Evolutionary conservation across 23 red algal species (phyloP).

Genomic region (Gracilaria gracilis): DNA sequence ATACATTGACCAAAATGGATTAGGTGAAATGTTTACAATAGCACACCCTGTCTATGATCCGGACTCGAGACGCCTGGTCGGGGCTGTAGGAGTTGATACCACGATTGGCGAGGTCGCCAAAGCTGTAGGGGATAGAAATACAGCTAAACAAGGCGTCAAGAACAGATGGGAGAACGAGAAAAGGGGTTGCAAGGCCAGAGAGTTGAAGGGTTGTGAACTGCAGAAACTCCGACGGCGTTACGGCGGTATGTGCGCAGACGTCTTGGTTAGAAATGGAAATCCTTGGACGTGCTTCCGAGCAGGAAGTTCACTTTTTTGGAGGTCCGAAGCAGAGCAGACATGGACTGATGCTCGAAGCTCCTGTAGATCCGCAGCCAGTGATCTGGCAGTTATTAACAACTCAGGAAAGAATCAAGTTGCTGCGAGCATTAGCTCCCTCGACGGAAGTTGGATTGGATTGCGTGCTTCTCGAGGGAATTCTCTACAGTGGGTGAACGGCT

Average conservation of each 20-base stretch:
- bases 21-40: constrained; percentile 45
- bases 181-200: constrained; percentile 16
- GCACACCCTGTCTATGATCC: constrained; percentile 13
- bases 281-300: constrained; percentile 15
- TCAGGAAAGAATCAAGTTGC: constrained; percentile 6
- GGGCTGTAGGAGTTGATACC: constrained; percentile 30
- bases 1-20: constrained; percentile 12
- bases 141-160: background rate
- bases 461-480: background rate
- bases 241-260: constrained; percentile 30
- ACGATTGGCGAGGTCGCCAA: constrained; percentile 21
- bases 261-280: background rate
- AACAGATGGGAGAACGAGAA: constrained; percentile 2
- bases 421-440: constrained; percentile 5
- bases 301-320: constrained; percentile 4
- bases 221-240: constrained; percentile 27
- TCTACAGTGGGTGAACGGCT: constrained; percentile 4
- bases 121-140: constrained; percentile 11
- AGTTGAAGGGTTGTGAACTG: background rate
- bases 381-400: constrained; percentile 28
- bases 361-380: constrained; percentile 7
- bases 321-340: background rate
- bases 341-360: background rate
- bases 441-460: constrained; percentile 42
- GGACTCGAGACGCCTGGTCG: background rate